phyloP scores from a whole-genome alignment of 768 basidiomycete genomes.

The Boletus tylopilopsis region DNA sequence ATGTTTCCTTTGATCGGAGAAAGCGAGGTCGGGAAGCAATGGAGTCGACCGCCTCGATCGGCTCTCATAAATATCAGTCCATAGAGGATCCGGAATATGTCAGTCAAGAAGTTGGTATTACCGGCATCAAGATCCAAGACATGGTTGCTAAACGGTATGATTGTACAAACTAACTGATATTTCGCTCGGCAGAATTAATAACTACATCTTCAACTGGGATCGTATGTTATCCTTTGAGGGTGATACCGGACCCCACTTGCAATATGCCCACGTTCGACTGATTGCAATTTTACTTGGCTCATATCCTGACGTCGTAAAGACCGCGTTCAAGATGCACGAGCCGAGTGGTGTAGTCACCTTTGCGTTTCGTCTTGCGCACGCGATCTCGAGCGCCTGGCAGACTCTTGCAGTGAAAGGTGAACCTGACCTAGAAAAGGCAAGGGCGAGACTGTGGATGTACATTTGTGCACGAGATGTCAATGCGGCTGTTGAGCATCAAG shows the following conservation, averaged over 20 bases:
- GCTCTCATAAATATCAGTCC: conserved; percentile 84
- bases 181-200: conserved; percentile 73
- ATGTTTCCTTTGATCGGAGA: conserved; percentile 92
- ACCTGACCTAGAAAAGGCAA: conserved; percentile 67
- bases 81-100: conserved; percentile 84
- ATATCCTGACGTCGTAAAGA: conserved; percentile 89
- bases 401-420: conserved; percentile 83
- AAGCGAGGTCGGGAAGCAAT: conserved; percentile 69
- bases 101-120: conserved; percentile 83
- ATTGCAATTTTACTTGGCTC: conserved; percentile 80
- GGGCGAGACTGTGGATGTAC: conserved; percentile 87
- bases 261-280: conserved; percentile 94
- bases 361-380: conserved; percentile 81
- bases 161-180: neutral
- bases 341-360: conserved; percentile 91
- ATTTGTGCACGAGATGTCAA: conserved; percentile 86
- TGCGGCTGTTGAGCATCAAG: conserved; percentile 83
- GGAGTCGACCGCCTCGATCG: conserved; percentile 65
- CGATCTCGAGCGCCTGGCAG: conserved; percentile 92
- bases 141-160: conserved; percentile 88
- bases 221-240: conserved; percentile 96
- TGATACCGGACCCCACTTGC: conserved; percentile 93
- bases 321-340: conserved; percentile 80
- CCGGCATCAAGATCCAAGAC: conserved; percentile 96
- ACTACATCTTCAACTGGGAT: conserved; percentile 93